phyloP scores from a whole-genome alignment of 2,329 filamentous ascomycete species.

The Metarhizium humberi region DNA sequence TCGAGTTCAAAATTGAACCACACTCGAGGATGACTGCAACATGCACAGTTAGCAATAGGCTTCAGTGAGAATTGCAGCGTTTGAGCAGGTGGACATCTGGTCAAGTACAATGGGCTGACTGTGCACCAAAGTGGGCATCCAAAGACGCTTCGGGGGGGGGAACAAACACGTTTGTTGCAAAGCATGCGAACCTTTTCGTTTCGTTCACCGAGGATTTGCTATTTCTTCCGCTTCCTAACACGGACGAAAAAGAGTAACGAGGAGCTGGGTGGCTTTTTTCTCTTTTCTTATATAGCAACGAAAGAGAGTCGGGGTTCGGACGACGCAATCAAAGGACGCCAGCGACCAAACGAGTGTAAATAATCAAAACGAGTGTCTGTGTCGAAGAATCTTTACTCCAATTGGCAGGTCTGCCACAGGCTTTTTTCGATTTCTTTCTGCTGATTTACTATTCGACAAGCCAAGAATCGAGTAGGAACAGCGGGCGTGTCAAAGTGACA shows the following conservation, averaged over 20 bases:
- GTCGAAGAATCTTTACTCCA: conserved; percentile 12
- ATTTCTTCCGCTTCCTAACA: neutral
- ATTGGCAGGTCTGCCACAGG: neutral
- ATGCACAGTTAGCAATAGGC: neutral
- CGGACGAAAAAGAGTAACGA: neutral
- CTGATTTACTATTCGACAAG: conserved; percentile 12
- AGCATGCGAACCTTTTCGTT: conserved; percentile 1
- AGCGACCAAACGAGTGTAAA: conserved; percentile 35
- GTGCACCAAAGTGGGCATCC: neutral
- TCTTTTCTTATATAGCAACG: conserved; percentile 10
- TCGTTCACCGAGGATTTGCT: neutral
- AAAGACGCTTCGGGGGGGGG: neutral
- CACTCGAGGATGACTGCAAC: neutral
- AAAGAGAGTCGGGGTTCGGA: conserved; percentile 19
- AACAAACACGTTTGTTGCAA: neutral
- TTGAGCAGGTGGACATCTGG: neutral
- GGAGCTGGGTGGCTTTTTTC: neutral
- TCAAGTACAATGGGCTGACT: neutral
- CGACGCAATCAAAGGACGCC: conserved; percentile 42
- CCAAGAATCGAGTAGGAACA: conserved; percentile 13
- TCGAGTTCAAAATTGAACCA: neutral
- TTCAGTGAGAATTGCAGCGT: neutral
- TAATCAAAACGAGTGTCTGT: conserved; percentile 28
- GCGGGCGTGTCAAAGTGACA: conserved; percentile 22
- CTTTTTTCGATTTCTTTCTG: neutral